A percentile compares a stretch with the other conserved stretches of the same genome.
These are phyloP conservation scores for Pythium phragmiticola DNA, from an alignment of 352 stramenopile species.

Conservation along the genomic window DNA sequence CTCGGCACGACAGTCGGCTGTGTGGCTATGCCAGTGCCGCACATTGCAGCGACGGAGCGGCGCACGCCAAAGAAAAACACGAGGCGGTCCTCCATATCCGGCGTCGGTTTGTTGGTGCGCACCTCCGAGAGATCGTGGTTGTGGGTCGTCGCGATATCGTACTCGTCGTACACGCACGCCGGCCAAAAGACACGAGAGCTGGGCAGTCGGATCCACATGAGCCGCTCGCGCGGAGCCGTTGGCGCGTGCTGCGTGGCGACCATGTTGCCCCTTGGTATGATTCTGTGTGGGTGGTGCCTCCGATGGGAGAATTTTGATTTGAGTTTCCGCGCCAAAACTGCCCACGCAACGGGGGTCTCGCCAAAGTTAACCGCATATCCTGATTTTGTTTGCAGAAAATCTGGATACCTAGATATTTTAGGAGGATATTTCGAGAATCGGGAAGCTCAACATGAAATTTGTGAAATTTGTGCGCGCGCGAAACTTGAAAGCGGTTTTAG, in stretches of 20 bases:
- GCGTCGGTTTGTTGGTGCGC: constrained; percentile 37
- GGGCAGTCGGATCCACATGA: constrained; percentile 57
- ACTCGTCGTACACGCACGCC: constrained; percentile 61
- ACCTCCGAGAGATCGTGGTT: neutral
- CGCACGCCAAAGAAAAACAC: constrained; percentile 81
- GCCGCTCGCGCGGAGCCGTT: constrained; percentile 5
- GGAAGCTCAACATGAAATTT: neutral
- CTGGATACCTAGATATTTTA: neutral
- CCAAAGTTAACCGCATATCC: constrained; percentile 16
- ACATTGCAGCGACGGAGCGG: constrained; percentile 16
- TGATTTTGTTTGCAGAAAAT: neutral
- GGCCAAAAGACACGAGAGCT: constrained; percentile 68
- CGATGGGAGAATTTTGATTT: neutral
- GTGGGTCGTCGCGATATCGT: constrained; percentile 48
- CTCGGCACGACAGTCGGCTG: constrained; percentile 37
- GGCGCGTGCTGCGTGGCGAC: neutral
- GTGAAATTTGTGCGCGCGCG: neutral
- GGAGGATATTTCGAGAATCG: constrained; percentile 2
- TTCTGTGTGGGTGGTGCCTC: neutral
- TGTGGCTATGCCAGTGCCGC: constrained; percentile 16
- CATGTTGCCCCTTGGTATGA: neutral
- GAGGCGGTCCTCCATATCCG: constrained; percentile 71
- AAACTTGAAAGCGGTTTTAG: constrained; percentile 12
- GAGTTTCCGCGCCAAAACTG: constrained; percentile 15
- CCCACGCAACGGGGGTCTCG: neutral